Conservation (phyloP, 208 protist species). For the Trypanosoma boissoni region DNA sequence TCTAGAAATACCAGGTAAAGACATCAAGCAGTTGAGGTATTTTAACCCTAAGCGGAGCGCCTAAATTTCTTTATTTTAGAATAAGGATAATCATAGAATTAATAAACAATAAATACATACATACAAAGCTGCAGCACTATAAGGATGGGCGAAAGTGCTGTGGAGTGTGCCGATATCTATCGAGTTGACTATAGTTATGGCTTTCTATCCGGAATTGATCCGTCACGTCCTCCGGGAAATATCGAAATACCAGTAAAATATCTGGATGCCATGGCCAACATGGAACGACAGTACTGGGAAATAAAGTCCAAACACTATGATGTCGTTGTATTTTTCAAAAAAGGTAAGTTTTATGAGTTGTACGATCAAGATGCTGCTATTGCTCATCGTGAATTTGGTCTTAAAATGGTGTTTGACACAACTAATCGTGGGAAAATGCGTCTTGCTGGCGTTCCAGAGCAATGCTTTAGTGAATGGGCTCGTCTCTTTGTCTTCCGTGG, state of each 20-base stretch:
- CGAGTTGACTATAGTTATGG: constrained; percentile 63
- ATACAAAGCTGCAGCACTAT: not conserved
- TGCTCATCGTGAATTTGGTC: constrained; percentile 89
- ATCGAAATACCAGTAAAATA: constrained; percentile 77
- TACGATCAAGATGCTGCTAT: constrained; percentile 94
- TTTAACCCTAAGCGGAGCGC: too few species aligned
- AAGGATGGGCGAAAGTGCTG: constrained; percentile 1
- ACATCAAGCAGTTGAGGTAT: too few species aligned
- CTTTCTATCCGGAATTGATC: constrained; percentile 73
- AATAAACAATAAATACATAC: constrained; percentile 4
- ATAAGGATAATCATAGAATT: not conserved
- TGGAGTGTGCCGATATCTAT: constrained; percentile 38
- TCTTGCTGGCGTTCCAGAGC: constrained; percentile 92
- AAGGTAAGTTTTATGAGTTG: constrained; percentile 96
- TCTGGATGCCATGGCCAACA: constrained; percentile 81
- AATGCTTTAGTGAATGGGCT: constrained; percentile 88
- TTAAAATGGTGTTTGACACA: constrained; percentile 90
- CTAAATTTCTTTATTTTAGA: too few species aligned
- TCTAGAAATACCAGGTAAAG: too few species aligned
- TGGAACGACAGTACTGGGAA: constrained; percentile 96
- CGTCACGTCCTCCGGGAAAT: constrained; percentile 43
- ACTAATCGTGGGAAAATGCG: constrained; percentile 90
- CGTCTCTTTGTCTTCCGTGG: constrained; percentile 91
- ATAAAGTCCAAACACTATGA: constrained; percentile 93
- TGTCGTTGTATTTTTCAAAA: constrained; percentile 95